Conservation (phyloP, 768 basidiomycete species). For the Tubosaeta sp. region DNA sequence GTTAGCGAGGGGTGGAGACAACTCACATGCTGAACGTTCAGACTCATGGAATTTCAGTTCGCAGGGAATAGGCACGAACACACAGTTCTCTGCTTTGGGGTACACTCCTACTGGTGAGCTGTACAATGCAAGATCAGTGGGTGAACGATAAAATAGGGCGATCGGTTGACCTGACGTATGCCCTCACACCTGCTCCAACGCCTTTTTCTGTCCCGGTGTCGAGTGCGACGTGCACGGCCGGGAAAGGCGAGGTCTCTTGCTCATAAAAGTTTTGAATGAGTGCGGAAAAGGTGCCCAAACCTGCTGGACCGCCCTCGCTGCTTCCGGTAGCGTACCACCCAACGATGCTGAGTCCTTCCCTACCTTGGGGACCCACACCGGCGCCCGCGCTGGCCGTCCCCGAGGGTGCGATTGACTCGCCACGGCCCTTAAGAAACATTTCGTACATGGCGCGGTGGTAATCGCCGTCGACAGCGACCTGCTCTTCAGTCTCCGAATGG, state of each 20-base stretch:
- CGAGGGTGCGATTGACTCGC: slow-evolving; percentile 40
- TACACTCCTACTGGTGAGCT: slow-evolving; percentile 86
- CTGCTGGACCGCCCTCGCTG: slow-evolving; percentile 34
- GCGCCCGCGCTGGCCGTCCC: slow-evolving; percentile 14
- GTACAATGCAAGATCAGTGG: slow-evolving; percentile 5
- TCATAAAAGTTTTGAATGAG: slow-evolving; percentile 98
- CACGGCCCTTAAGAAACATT: slow-evolving; percentile 58
- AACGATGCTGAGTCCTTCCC: slow-evolving; percentile 82
- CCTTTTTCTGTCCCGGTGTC: slow-evolving; percentile 75
- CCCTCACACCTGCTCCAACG: slow-evolving; percentile 70
- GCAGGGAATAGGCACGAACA: slow-evolving; percentile 90
- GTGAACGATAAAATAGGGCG: slow-evolving; percentile 3
- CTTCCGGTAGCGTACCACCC: slow-evolving; percentile 90
- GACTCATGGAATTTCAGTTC: slow-evolving; percentile 77
- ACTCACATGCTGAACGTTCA: slow-evolving; percentile 83
- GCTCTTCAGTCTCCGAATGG: slow-evolving; percentile 88
- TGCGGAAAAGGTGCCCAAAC: slow-evolving; percentile 89
- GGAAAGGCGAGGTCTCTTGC: slow-evolving; percentile 83
- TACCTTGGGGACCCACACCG: slow-evolving; percentile 21
- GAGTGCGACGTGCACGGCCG: slow-evolving; percentile 86
- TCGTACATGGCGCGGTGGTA: slow-evolving; percentile 94
- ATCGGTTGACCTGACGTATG: slow-evolving; percentile 70
- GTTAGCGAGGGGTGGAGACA: background rate
- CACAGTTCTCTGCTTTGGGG: slow-evolving; percentile 91
- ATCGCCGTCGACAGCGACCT: slow-evolving; percentile 95